phyloP scores from a whole-genome alignment of 805 yeast species.

The Kuraishia piskuri region DNA sequence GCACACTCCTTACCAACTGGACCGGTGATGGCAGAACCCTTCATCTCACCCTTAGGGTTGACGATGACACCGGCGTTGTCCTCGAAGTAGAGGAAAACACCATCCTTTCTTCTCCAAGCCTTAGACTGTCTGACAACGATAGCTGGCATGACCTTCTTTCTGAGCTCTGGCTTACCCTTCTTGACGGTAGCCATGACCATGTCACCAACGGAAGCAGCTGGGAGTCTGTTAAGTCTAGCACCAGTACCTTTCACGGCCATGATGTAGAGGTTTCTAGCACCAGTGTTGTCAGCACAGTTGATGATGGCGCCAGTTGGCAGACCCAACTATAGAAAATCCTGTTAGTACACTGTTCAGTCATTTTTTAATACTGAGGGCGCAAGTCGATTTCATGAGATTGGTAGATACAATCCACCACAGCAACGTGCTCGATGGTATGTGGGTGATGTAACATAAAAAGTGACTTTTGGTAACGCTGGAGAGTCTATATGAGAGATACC shows the following conservation, averaged over 20 bases:
- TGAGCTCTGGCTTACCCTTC: constrained; percentile 99
- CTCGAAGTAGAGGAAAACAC: constrained; percentile 98
- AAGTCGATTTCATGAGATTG: too few relatives aligned
- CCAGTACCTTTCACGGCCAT: constrained; percentile 98
- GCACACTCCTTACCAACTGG: constrained; percentile 99
- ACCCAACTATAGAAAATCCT: constrained; percentile 61
- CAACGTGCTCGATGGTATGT: too few relatives aligned
- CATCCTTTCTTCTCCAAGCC: constrained; percentile 99
- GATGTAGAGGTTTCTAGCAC: constrained; percentile 99
- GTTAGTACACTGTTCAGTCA: constrained; percentile 18
- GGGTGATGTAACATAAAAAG: too few relatives aligned
- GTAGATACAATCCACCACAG: too few relatives aligned
- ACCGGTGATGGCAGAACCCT: constrained; percentile 99
- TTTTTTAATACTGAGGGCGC: neutral
- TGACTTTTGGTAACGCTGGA: too few relatives aligned
- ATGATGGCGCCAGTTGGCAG: constrained; percentile 99
- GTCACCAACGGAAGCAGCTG: constrained; percentile 99
- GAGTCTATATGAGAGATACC: too few relatives aligned
- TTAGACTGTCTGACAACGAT: constrained; percentile 98
- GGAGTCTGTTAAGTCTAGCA: constrained; percentile 99
- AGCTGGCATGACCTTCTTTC: constrained; percentile 99
- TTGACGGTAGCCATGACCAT: constrained; percentile 99
- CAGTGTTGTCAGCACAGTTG: constrained; percentile 99
- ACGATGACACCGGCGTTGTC: constrained; percentile 99
- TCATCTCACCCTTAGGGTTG: constrained; percentile 99